Percentiles rank a stretch among this genome's conserved stretches.
phyloP scores from a whole-genome alignment of 2,329 filamentous ascomycete species.

The Clathrospora elynae region DNA sequence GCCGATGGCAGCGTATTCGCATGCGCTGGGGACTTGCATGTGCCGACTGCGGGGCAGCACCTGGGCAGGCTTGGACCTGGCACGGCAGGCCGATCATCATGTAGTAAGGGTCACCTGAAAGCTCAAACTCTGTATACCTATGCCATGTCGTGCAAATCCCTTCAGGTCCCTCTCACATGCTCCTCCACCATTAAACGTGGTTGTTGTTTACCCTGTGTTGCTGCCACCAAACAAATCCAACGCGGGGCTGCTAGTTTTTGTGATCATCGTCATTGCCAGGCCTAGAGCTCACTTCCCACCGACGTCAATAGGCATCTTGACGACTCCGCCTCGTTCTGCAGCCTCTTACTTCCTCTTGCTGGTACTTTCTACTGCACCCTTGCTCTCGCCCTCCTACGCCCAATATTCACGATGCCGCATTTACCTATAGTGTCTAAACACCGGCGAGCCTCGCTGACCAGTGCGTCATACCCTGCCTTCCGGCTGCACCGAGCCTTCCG shows the following conservation, averaged over 20 bases:
- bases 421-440: conserved; percentile 31
- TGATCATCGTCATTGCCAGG: conserved; percentile 33
- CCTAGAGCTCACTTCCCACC: conserved; percentile 23
- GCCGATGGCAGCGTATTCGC: conserved; percentile 17
- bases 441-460: conserved; percentile 34
- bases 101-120: conserved; percentile 11
- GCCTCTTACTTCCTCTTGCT: background rate
- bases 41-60: conserved; percentile 16
- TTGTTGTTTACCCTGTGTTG: conserved; percentile 13
- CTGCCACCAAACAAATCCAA: conserved; percentile 6
- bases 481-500: conserved; percentile 10
- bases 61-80: conserved; percentile 4
- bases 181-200: conserved; percentile 2
- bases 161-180: background rate
- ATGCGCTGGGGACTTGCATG: conserved; percentile 5
- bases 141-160: conserved; percentile 2
- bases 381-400: background rate
- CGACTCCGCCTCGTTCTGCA: conserved; percentile 14
- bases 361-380: background rate
- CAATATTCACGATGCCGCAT: conserved; percentile 45
- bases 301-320: conserved; percentile 24
- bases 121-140: conserved; percentile 3
- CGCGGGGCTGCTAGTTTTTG: conserved; percentile 33
- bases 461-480: conserved; percentile 30
- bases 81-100: conserved; percentile 9